Base-by-base conservation (phyloP, 1,139 yeast species). In the Blastobotrys proliferans region DNA sequence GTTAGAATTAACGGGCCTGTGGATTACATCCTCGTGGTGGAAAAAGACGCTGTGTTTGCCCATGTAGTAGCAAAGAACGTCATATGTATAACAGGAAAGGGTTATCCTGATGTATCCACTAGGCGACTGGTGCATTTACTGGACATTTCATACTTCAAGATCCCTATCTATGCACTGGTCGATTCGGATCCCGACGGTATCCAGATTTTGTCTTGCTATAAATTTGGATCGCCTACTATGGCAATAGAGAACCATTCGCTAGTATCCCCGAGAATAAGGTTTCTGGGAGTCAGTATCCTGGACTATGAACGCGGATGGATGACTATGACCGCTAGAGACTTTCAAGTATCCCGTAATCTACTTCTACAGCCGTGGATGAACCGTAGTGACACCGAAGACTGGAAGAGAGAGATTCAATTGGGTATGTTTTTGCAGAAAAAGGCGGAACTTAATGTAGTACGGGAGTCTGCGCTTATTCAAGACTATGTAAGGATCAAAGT, bases 101-200 rank as follows among this genome's bases (percentile, higher is more conserved):
- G 94, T 3, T 82, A 69, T 51, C 90, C 94, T 0, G 94, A 85
- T 57, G 67, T 75, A 40, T 69, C 80, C 44, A 83, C 85, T 17
- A 78, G 81, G 19, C 71, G 69, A 47, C 75, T 85, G 52, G 70
- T 86, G 6, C 72, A 70, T 21, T 64, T 71, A 46, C 68, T 81
- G 48, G 60, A 74, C 48, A 60, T 61, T 45, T 66, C 69, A 42
- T 70, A 73, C 55, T 81, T 73, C 0, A 62, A 56, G 60, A 72
- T 57, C 48, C 84, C 68, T 51, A 70, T 74, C 47, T 73, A 62
- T 61, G 76, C 70, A 3, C 47, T 71, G 22, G 69, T 78, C 41
- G 74, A 75, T 60, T 74, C 85, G 5, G 95, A 85, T 57, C 79
- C 86, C 0, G 77, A 80, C 60, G 95, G 95, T 0, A 56, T 83